These are phyloP conservation scores for Fusarium illudens DNA, from an alignment of 2,329 filamentous ascomycete genomes.

Conservation along the genomic window DNA sequence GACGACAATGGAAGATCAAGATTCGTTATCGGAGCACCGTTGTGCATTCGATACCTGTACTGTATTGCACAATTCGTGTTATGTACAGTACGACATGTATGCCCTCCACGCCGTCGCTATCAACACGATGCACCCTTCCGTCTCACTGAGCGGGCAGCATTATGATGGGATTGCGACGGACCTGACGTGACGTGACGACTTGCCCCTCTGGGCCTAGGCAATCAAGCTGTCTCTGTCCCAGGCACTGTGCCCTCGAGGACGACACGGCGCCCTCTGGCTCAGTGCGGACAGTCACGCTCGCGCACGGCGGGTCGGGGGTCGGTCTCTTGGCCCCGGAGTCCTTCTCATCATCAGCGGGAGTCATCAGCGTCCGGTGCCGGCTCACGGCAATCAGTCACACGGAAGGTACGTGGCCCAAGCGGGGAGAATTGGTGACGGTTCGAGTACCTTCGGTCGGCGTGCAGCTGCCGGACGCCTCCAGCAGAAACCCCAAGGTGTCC, in stretches of 20 bases:
- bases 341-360: slow-evolving; percentile 22
- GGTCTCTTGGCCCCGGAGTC: slow-evolving; percentile 18
- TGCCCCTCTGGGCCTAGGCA: slow-evolving; percentile 26
- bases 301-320: slow-evolving; percentile 27
- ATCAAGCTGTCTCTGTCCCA: neutral
- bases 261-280: slow-evolving; percentile 9
- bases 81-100: slow-evolving; percentile 6
- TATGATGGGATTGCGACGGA: slow-evolving; percentile 27
- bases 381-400: slow-evolving; percentile 23
- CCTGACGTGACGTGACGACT: slow-evolving; percentile 36
- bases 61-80: slow-evolving; percentile 25
- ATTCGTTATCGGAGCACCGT: slow-evolving; percentile 26
- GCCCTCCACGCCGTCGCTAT: neutral
- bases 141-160: slow-evolving; percentile 16
- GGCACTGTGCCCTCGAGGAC: slow-evolving; percentile 27
- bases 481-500: slow-evolving; percentile 17
- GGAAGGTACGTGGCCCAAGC: slow-evolving; percentile 31
- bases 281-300: slow-evolving; percentile 18
- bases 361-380: slow-evolving; percentile 36
- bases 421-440: slow-evolving; percentile 32
- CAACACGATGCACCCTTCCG: slow-evolving; percentile 10
- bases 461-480: slow-evolving; percentile 12
- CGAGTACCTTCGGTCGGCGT: slow-evolving; percentile 37
- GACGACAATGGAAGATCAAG: slow-evolving; percentile 20
- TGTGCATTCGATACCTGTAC: slow-evolving; percentile 3